phyloP scores from a whole-genome alignment of 2,329 filamentous ascomycete genomes.

The Westerdykella sp. region DNA sequence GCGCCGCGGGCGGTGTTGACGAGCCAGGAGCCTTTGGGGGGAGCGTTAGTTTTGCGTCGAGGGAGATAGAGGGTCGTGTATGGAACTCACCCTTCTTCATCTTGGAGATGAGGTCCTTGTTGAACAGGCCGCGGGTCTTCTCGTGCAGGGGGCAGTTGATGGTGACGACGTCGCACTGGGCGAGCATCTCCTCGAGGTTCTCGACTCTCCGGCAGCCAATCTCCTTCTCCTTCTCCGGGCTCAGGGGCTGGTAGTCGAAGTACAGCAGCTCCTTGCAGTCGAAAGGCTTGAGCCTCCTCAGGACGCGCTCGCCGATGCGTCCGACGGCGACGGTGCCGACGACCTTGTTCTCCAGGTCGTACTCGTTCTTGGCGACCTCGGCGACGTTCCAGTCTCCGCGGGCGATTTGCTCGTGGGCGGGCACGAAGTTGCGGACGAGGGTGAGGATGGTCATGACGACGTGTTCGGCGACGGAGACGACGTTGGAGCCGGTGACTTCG shows the following conservation, averaged over 20 bases:
- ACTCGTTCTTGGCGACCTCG: slow-evolving; percentile 95
- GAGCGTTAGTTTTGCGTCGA: background rate
- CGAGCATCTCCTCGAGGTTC: slow-evolving; percentile 83
- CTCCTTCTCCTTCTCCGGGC: slow-evolving; percentile 80
- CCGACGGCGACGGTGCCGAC: slow-evolving; percentile 97
- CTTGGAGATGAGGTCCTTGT: slow-evolving; percentile 97
- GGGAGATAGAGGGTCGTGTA: background rate
- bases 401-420: slow-evolving; percentile 89
- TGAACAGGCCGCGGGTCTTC: slow-evolving; percentile 93
- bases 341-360: slow-evolving; percentile 93
- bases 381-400: slow-evolving; percentile 92
- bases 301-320: slow-evolving; percentile 95
- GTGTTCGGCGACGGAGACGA: slow-evolving; percentile 97
- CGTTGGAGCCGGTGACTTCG: slow-evolving; percentile 96
- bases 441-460: slow-evolving; percentile 98
- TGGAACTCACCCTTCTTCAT: slow-evolving; percentile 92
- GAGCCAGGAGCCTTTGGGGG: slow-evolving; percentile 73
- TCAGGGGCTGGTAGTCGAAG: slow-evolving; percentile 97
- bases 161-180: slow-evolving; percentile 93
- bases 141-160: slow-evolving; percentile 99
- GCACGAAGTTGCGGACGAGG: slow-evolving; percentile 96
- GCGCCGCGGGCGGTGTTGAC: slow-evolving; percentile 98
- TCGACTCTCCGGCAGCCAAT: slow-evolving; percentile 91
- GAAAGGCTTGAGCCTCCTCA: slow-evolving; percentile 91
- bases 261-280: slow-evolving; percentile 99